Base-by-base conservation (phyloP, 371 early-diverging fungal species). In the Rhizopus arrhizus region DNA sequence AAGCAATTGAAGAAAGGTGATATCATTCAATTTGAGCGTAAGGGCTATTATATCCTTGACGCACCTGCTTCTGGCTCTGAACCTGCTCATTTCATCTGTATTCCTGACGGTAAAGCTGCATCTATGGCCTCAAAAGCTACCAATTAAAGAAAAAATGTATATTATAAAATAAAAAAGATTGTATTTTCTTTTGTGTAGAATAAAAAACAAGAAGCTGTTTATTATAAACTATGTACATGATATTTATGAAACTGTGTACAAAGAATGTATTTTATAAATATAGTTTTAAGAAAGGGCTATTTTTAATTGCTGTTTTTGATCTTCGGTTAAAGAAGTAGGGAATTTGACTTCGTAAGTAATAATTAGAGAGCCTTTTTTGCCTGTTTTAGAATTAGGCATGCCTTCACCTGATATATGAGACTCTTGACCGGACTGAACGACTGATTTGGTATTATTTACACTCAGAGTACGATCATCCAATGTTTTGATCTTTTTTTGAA, bases 21-120 rank as follows among this genome's bases (percentile, higher is more conserved):
- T 57, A 93, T 95, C 64, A 89, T 99, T 56, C 99, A 99, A 84
- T 88, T 99, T 47, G 99, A 99, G 85, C 90, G 99, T 65, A 89
- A 89, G 72, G 99, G 99, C 5, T 99, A 93, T 84, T 99, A 86
- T 66, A 96, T 97, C 68, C 80, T 91, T 51, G 98, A 99, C 74
- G 72, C 82, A 55, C 70, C 78, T 28, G 83, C 78, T 45, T 75
- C 81, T 22, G 83, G 77, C 47, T 69, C 80, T 22, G 54, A 72
- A 13, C 82, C 88, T 22, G 84, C 94, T 53, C 70, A 84, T 36
- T 82, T 98, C 56, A 94, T 95, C 64, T 68, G 69, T 61, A 94
- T 98, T 61, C 99, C 99, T 29, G 99, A 98, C 73, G 98, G 98
- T 53, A 93, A 91, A 75, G 91, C 86, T 16, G 85, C 87, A 0